These are phyloP conservation scores for Astrothelium macrocarpum DNA, from an alignment of 495 filamentous ascomycete species.

Conservation along the genomic window DNA sequence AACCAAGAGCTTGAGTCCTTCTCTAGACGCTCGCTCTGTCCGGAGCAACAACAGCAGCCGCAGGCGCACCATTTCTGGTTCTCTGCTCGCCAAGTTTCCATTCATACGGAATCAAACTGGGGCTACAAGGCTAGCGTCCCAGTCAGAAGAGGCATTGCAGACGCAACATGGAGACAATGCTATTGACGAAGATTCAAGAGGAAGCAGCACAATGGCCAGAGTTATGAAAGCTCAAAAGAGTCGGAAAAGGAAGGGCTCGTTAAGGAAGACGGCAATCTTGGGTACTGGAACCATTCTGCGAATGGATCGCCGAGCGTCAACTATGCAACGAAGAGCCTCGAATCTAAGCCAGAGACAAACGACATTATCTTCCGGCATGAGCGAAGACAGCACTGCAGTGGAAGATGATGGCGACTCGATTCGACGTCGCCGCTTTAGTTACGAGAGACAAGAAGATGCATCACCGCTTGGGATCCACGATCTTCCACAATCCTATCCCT, in stretches of 20 bases:
- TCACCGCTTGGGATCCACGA: conserved; percentile 22
- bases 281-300: conserved; percentile 19
- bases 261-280: conserved; percentile 32
- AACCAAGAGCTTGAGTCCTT: not conserved
- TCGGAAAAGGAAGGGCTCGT: conserved; percentile 52
- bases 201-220: conserved; percentile 45
- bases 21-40: not conserved
- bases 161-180: conserved; percentile 3
- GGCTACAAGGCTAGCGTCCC: conserved; percentile 1
- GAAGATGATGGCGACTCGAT: not conserved
- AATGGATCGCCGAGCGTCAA: conserved; percentile 15
- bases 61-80: conserved; percentile 17
- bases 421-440: conserved; percentile 27
- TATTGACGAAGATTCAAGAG: conserved; percentile 5
- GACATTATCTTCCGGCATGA: not conserved
- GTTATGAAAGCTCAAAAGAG: conserved; percentile 53
- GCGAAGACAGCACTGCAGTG: not conserved
- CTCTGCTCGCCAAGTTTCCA: not conserved
- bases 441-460: conserved; percentile 22
- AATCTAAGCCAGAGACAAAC: not conserved
- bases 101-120: not conserved
- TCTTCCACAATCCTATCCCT: not conserved
- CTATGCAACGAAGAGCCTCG: not conserved
- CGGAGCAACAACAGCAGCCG: conserved; percentile 7
- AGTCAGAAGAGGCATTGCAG: not conserved